Evolutionary conservation across 2,329 filamentous ascomycete genomes (phyloP), one percentile per base, ranked within the genome.

Genomic region (Neonectria hederae): DNA sequence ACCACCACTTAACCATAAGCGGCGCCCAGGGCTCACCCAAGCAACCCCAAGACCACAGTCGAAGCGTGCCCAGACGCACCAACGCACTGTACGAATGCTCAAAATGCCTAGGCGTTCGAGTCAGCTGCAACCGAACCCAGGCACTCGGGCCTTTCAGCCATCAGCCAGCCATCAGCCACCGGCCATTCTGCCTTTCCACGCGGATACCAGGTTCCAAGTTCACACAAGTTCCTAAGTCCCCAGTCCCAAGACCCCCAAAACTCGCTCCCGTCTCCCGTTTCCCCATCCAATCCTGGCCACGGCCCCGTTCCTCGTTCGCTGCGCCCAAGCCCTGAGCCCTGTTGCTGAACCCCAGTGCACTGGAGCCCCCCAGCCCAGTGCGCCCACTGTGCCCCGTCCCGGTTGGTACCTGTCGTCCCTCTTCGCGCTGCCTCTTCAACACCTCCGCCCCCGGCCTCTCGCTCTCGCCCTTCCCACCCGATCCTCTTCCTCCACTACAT

Each of bases 41-140:
- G 48, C 51, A 56, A 54, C n/a, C n/a, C n/a, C n/a, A n/a, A n/a
- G n/a, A n/a, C n/a, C n/a, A n/a, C n/a, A 28, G 30, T 32, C 30
- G 30, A 13, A 10, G 30, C 30, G 11, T 32, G 9, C 10, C 30
- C 30, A 32, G 13, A 32, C 42, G 48, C 24, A 19, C 54, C 54
- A 35, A 19, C 14, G 32, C 32, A 35, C 32, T 35, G 32, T 35
- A 35, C 32, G 32, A 35, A 35, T 35, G 32, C 32, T 5, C 13
- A 35, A 35, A 48, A 30, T 54, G 42, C 48, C 55, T 59, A 66
- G 68, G 65, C 54, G 69, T 74, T 72, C 63, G 69, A 74, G 69
- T 74, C 71, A 74, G 64, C 68, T 66, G 65, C 56, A 70, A 70
- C 68, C 69, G 64, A 69, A 67, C 66, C 71, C 71, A 74, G 70